Conservation (phyloP, 192 early-diverging fungal species). For the Rhizophagus clarus region DNA sequence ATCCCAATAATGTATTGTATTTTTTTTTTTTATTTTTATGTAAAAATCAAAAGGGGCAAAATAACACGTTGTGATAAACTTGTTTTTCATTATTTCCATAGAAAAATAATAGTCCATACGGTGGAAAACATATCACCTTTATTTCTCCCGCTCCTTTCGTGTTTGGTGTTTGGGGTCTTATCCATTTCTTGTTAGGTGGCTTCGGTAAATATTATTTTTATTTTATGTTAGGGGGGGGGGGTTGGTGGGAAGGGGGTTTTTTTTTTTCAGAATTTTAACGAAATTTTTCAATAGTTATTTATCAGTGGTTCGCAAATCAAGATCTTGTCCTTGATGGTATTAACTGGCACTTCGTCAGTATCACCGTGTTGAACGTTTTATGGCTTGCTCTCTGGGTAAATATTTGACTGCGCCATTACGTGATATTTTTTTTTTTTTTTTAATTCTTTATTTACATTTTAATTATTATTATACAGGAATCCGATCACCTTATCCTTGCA, state of each 20-base stretch:
- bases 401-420: not conserved
- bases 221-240: too few relatives aligned
- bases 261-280: not conserved
- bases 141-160: constrained; percentile 67
- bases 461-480: not conserved
- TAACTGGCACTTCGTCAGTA: constrained; percentile 65
- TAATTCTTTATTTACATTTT: not conserved
- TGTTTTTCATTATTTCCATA: not conserved
- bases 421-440: too few relatives aligned
- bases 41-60: too few relatives aligned
- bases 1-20: not conserved
- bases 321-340: constrained; percentile 61
- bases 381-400: constrained; percentile 67
- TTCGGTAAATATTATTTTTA: constrained; percentile 36
- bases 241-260: too few relatives aligned
- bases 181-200: constrained; percentile 65
- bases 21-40: not conserved
- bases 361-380: constrained; percentile 56
- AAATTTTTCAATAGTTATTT: constrained; percentile 40
- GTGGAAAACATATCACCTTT: constrained; percentile 55
- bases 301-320: constrained; percentile 59
- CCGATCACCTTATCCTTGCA: constrained; percentile 53
- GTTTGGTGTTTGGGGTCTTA: constrained; percentile 62
- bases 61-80: not conserved
- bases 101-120: constrained; percentile 40